phyloP scores from a whole-genome alignment of 2,329 filamentous ascomycete genomes.

The Aspergillus aculeatinus region DNA sequence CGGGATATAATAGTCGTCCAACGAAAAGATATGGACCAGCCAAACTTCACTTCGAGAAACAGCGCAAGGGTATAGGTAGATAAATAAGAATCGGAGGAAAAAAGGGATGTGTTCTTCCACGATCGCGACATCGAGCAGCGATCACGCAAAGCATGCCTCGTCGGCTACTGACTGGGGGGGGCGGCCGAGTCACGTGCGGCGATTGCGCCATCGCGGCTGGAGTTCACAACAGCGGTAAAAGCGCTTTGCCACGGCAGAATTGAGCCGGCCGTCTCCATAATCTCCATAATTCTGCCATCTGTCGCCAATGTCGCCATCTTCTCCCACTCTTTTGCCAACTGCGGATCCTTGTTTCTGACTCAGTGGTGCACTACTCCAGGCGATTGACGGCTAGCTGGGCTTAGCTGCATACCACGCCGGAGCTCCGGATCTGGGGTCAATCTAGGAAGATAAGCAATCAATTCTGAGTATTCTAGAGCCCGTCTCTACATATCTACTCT shows the following conservation, averaged over 20 bases:
- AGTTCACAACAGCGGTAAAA: slow-evolving; percentile 15
- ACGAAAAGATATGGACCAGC: neutral
- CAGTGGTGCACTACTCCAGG: neutral
- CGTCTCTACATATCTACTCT: no score
- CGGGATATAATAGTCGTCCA: neutral
- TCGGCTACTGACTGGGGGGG: slow-evolving; percentile 14
- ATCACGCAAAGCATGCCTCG: slow-evolving; percentile 21
- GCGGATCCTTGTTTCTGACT: slow-evolving; percentile 15
- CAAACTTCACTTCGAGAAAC: neutral
- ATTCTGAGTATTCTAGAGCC: neutral
- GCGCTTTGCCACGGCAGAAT: neutral
- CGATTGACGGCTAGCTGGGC: neutral
- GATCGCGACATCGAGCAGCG: slow-evolving; percentile 6
- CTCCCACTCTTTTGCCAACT: slow-evolving; percentile 13
- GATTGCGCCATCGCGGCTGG: slow-evolving; percentile 22
- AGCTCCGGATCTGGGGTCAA: slow-evolving; percentile 1
- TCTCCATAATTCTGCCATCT: slow-evolving; percentile 12
- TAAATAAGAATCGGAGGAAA: neutral
- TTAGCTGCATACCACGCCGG: neutral
- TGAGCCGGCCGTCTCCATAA: neutral
- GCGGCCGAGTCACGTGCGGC: slow-evolving; percentile 17
- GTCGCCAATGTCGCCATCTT: slow-evolving; percentile 17
- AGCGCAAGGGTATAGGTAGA: neutral
- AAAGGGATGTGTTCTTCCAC: neutral
- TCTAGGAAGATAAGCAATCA: neutral